Evolutionary conservation across 2,329 filamentous ascomycete species (phyloP).

Genomic region (Aspergillus fructus): DNA sequence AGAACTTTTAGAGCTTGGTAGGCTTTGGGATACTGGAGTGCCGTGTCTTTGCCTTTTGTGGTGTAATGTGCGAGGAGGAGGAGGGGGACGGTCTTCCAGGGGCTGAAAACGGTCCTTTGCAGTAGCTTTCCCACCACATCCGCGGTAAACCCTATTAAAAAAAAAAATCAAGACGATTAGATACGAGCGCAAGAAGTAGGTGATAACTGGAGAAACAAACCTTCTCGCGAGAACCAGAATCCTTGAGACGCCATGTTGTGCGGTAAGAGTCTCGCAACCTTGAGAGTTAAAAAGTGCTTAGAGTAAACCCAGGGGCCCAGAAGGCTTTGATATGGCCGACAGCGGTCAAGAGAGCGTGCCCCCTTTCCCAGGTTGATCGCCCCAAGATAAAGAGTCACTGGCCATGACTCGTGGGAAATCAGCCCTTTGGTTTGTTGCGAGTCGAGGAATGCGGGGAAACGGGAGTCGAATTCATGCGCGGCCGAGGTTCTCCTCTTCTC

Average conservation of each 20-base stretch:
- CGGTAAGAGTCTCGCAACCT: background rate
- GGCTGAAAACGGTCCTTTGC: slow-evolving; percentile 63
- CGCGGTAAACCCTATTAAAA: slow-evolving; percentile 50
- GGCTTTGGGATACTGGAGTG: slow-evolving; percentile 52
- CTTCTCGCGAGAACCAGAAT: slow-evolving; percentile 35
- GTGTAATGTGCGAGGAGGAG: slow-evolving; percentile 64
- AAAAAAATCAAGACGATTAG: background rate
- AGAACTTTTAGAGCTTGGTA: slow-evolving; percentile 55
- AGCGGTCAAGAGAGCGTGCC: slow-evolving; percentile 1
- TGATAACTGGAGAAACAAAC: slow-evolving; percentile 15
- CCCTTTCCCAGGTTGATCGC: background rate
- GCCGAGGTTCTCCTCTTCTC: slow-evolving; percentile 20
- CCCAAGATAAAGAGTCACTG: background rate
- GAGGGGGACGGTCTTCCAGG: slow-evolving; percentile 62
- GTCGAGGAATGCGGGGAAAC: slow-evolving; percentile 23
- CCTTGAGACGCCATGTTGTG: slow-evolving; percentile 7
- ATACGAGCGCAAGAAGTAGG: background rate
- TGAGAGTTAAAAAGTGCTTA: background rate
- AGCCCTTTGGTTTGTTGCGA: background rate
- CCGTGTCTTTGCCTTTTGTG: slow-evolving; percentile 57
- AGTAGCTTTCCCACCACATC: slow-evolving; percentile 62
- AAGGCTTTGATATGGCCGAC: background rate
- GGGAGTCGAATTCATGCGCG: slow-evolving; percentile 5
- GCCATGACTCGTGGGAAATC: background rate
- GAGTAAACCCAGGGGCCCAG: background rate